These are phyloP conservation scores for Francoa sonchifolia DNA, from an alignment of 441 rosid genomes.

Conservation along the genomic window DNA sequence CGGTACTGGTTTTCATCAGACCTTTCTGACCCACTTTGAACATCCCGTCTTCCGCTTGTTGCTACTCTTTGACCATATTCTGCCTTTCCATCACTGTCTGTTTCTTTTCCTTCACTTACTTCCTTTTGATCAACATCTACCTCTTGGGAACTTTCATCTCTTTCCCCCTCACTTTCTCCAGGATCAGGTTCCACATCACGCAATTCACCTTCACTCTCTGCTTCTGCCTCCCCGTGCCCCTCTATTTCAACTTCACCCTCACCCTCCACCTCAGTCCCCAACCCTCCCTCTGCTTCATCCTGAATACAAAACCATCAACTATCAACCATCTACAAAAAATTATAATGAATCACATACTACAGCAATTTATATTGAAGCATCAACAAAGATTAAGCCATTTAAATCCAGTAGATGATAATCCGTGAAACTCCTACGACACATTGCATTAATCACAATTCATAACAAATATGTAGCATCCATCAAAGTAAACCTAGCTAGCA, in stretches of 20 bases:
- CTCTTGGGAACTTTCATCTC: slow-evolving; percentile 74
- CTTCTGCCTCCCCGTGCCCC: slow-evolving; percentile 48
- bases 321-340: background rate
- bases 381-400: background rate
- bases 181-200: slow-evolving; percentile 62
- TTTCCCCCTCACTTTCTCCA: slow-evolving; percentile 91
- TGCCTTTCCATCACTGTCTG: slow-evolving; percentile 66
- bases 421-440: too few species aligned
- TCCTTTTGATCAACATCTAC: slow-evolving; percentile 55
- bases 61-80: slow-evolving; percentile 50
- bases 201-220: slow-evolving; percentile 64
- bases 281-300: slow-evolving; percentile 75
- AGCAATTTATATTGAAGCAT: background rate
- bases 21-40: slow-evolving; percentile 84
- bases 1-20: slow-evolving; percentile 60
- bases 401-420: too few species aligned
- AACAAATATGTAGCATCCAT: too few species aligned
- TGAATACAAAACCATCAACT: slow-evolving; percentile 10
- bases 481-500: too few species aligned
- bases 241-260: slow-evolving; percentile 42
- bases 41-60: slow-evolving; percentile 45
- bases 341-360: background rate
- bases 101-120: slow-evolving; percentile 55
- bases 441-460: too few species aligned
- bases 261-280: slow-evolving; percentile 43